phyloP scores from a whole-genome alignment of 2,329 filamentous ascomycete genomes.

The Penicillium polonicum region DNA sequence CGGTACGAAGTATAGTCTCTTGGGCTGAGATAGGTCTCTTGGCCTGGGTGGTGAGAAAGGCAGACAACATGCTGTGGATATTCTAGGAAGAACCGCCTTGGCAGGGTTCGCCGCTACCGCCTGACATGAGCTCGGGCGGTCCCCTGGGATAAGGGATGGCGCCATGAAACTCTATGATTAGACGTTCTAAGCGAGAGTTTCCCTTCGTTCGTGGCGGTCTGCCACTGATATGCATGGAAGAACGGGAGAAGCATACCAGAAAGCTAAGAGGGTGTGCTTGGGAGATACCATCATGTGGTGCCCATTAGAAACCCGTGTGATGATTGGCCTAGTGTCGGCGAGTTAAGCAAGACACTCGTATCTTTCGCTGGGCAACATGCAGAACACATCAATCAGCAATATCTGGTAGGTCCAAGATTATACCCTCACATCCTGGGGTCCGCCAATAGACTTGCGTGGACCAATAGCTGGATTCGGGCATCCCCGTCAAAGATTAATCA shows the following conservation, averaged over 20 bases:
- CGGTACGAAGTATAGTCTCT: not conserved
- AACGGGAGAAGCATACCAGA: slow-evolving; percentile 25
- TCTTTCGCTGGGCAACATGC: not conserved
- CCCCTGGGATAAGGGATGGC: slow-evolving; percentile 1
- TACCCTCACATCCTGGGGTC: not conserved
- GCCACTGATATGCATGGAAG: slow-evolving; percentile 31
- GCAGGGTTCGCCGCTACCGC: not conserved
- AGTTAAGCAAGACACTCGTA: not conserved
- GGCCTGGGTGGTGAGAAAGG: not conserved
- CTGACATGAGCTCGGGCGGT: not conserved
- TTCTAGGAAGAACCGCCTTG: not conserved
- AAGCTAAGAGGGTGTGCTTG: not conserved
- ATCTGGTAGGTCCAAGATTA: not conserved
- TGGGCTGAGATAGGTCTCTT: not conserved
- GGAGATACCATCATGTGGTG: slow-evolving; percentile 4
- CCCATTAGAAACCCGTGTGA: not conserved
- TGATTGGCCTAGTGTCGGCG: not conserved
- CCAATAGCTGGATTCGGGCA: not conserved
- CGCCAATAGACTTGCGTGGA: not conserved
- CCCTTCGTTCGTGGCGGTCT: slow-evolving; percentile 17
- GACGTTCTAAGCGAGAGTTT: not conserved
- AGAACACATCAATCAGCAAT: not conserved
- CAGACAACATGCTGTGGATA: not conserved
- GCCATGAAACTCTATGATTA: not conserved
- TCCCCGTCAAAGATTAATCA: not conserved